Evolutionary conservation across 2,329 filamentous ascomycete species (phyloP), one percentile per base, ranked within the genome.

Genomic region (Clarireedia homoeocarpa): DNA sequence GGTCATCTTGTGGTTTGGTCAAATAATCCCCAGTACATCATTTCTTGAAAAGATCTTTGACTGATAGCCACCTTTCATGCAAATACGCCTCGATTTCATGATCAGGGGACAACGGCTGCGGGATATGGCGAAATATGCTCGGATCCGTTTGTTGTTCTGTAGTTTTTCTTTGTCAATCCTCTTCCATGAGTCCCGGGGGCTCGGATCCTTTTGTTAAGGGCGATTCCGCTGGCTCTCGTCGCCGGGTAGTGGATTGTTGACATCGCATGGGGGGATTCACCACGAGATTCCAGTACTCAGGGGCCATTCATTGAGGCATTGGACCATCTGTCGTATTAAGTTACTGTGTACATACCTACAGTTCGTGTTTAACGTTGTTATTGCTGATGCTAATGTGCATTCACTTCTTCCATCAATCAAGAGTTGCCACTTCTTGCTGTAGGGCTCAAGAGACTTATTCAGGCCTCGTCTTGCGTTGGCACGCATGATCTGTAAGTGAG

Each of bases 1-100:
- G 42, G 34, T 63, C 66, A 62, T 59, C 61, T 51, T 57, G 4
- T 27, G 15, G 46, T 58, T 54, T 59, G 42, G 56, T 38, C 53
- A 58, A 55, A 63, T 55, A 64, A 68, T 36, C 38, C 2, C 17
- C n/a, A 14, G 24, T 44, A 57, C 45, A 46, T 34, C 14, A 39
- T 39, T 56, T 56, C 24, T 12, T 7, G 14, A 39, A 56, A 52
- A 46, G 39, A 30, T 39, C 14, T 46, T 4, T 4, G 48, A 54
- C 40, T 45, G 23, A 57, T 52, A 54, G 51, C 17, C 40, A 34
- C 26, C 23, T 36, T 26, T 24, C 24, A 50, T 12, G 44, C 30
- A 48, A 39, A 53, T 48, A 36, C 49, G 26, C 55, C 55, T 57
- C 55, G 55, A 57, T 40, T 27, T 30, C 14, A 48, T 17, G 7